Evolutionary conservation across 2,329 filamentous ascomycete genomes (phyloP).

Genomic region (Calonectria hongkongensis): DNA sequence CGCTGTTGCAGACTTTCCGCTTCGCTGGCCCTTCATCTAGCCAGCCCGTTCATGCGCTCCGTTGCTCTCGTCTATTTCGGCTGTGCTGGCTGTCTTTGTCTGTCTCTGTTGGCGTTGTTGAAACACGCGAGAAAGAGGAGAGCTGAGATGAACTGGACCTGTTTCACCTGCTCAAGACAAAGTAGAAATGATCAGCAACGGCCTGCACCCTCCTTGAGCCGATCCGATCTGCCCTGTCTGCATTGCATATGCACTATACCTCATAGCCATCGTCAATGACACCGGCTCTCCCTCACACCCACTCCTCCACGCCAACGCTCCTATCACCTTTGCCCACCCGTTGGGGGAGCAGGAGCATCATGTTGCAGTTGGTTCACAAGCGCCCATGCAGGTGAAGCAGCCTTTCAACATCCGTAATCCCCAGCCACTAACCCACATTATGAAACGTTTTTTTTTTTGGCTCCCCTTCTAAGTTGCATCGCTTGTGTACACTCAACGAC

Average conservation of each 20-base stretch:
- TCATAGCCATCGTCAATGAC: constrained; percentile 9
- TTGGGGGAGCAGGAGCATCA: neutral
- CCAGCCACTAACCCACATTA: neutral
- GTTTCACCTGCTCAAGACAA: constrained; percentile 26
- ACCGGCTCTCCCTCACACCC: neutral
- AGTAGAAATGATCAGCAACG: constrained; percentile 30
- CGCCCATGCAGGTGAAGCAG: neutral
- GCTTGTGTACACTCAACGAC: neutral
- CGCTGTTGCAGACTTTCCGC: neutral
- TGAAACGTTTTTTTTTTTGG: neutral
- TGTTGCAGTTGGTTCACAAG: neutral
- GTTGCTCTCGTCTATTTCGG: neutral
- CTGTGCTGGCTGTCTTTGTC: neutral
- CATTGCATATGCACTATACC: constrained; percentile 35
- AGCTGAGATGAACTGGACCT: neutral
- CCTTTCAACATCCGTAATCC: neutral
- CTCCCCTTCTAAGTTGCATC: too few species aligned
- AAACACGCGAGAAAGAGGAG: constrained; percentile 23
- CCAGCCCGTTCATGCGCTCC: neutral
- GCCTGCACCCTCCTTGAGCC: constrained; percentile 12
- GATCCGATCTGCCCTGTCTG: constrained; percentile 35
- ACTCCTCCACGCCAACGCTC: neutral
- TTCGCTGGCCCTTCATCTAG: neutral
- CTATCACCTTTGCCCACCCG: neutral
- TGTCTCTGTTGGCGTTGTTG: neutral